phyloP scores from a whole-genome alignment of 2,329 filamentous ascomycete species.

The Scortechinia acanthostroma region DNA sequence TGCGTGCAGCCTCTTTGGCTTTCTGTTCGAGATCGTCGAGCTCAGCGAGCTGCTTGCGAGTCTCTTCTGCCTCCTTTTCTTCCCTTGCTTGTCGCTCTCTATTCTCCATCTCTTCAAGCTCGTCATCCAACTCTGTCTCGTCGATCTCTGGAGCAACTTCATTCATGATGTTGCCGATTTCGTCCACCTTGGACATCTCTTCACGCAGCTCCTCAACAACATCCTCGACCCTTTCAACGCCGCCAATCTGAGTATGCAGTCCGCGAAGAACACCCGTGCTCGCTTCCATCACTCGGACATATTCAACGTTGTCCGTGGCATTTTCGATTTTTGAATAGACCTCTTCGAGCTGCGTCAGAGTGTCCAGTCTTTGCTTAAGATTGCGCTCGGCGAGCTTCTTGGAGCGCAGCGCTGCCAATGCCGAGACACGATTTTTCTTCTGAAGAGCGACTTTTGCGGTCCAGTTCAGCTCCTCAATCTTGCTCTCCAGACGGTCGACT shows the following conservation, averaged over 20 bases:
- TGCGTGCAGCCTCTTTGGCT: neutral
- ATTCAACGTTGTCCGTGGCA: neutral
- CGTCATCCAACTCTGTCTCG: neutral
- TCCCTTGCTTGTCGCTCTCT: neutral
- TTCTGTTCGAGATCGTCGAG: neutral
- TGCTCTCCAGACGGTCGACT: neutral
- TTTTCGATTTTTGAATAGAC: conserved; percentile 1
- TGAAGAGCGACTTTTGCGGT: neutral
- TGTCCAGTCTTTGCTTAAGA: neutral
- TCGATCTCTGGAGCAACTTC: neutral
- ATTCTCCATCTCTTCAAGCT: neutral
- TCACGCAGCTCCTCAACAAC: conserved; percentile 1
- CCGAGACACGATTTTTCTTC: neutral
- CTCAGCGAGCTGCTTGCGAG: neutral
- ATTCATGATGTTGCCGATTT: neutral
- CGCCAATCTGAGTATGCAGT: neutral
- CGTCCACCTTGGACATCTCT: conserved; percentile 1
- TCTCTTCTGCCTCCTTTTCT: neutral
- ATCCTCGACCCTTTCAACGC: neutral
- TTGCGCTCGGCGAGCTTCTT: conserved; percentile 1
- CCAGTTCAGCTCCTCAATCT: neutral
- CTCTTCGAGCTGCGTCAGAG: neutral
- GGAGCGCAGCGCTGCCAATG: neutral
- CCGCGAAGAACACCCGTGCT: neutral
- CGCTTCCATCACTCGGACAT: neutral